These are phyloP conservation scores for Anthostomella pinea DNA, from an alignment of 2,329 filamentous ascomycete genomes.

Conservation along the genomic window DNA sequence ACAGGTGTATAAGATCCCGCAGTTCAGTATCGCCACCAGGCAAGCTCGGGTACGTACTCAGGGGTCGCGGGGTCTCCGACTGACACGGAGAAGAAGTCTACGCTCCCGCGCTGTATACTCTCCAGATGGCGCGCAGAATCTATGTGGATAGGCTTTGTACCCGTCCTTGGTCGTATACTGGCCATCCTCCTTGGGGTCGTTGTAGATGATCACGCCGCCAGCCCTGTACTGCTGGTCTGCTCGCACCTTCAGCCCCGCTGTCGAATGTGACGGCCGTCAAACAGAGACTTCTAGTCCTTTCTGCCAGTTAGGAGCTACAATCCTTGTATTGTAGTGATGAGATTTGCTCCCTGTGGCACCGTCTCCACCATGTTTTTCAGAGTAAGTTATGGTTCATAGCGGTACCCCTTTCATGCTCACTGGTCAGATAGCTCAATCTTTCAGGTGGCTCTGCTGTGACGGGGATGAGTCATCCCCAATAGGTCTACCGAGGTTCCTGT, in stretches of 20 bases:
- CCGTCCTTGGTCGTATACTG: conserved; percentile 64
- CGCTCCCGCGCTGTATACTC: conserved; percentile 68
- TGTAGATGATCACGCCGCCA: conserved; percentile 66
- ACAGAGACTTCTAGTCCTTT: too few species aligned
- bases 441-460: too few species aligned
- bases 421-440: too few species aligned
- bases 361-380: too few species aligned
- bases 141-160: conserved; percentile 63
- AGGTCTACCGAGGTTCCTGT: too few species aligned
- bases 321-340: too few species aligned
- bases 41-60: conserved; percentile 69
- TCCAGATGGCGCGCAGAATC: conserved; percentile 68
- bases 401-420: too few species aligned
- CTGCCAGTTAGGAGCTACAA: too few species aligned
- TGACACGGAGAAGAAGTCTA: conserved; percentile 56
- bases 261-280: too few species aligned
- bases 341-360: too few species aligned
- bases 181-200: conserved; percentile 69
- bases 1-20: conserved; percentile 53
- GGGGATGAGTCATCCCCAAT: too few species aligned
- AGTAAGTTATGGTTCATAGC: too few species aligned
- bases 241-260: conserved; percentile 71
- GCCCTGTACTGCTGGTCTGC: conserved; percentile 69
- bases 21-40: conserved; percentile 58
- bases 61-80: conserved; percentile 66